phyloP scores from a whole-genome alignment of 352 stramenopile genomes.

The Thraustotheca clavata region DNA sequence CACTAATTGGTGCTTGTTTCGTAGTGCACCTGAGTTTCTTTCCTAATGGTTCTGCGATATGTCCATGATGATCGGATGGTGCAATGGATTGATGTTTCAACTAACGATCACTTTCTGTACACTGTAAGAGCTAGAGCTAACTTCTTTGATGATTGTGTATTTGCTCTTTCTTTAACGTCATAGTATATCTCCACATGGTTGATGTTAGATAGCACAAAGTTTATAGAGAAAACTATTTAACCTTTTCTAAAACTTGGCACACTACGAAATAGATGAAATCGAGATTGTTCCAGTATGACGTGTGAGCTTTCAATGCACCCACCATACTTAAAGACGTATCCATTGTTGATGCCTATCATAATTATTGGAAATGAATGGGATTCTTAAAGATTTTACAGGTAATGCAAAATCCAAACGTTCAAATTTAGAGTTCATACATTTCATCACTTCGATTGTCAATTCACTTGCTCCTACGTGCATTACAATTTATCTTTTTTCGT shows the following conservation, averaged over 20 bases:
- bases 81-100: too few species aligned
- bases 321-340: constrained; percentile 11
- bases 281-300: constrained; percentile 9
- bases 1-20: too few species aligned
- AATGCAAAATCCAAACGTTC: constrained; percentile 11
- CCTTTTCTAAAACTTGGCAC: neutral
- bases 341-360: constrained; percentile 13
- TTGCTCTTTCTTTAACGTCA: too few species aligned
- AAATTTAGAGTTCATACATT: constrained; percentile 5
- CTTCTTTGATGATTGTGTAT: too few species aligned
- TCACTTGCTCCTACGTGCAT: neutral
- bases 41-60: too few species aligned
- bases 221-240: too few species aligned
- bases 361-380: neutral
- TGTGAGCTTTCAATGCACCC: constrained; percentile 10
- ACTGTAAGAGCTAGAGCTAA: too few species aligned
- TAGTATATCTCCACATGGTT: too few species aligned
- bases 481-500: neutral
- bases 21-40: too few species aligned
- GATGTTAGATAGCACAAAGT: too few species aligned
- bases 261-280: constrained; percentile 17
- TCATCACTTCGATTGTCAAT: neutral
- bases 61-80: too few species aligned
- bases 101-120: too few species aligned
- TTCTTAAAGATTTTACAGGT: constrained; percentile 4